These are phyloP conservation scores for Sphaerostilbella broomeana DNA, from an alignment of 2,329 filamentous ascomycete genomes.

Conservation along the genomic window DNA sequence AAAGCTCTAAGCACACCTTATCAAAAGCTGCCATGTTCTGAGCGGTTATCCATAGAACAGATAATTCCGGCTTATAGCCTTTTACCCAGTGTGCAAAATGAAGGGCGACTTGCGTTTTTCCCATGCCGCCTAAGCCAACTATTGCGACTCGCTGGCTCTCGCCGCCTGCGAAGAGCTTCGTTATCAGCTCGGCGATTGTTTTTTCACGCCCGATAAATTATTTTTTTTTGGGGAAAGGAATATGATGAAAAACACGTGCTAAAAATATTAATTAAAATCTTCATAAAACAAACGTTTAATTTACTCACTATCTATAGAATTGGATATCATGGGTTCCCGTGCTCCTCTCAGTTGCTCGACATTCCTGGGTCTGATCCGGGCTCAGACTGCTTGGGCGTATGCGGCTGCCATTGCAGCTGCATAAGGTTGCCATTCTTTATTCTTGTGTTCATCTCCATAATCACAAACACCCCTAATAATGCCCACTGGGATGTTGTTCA, in stretches of 20 bases:
- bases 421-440: conserved; percentile 9
- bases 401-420: conserved; percentile 12
- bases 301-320: no score
- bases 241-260: no score
- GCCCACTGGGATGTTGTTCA: conserved; percentile 9
- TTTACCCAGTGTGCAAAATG: conserved; percentile 33
- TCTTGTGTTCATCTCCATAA: conserved; percentile 10
- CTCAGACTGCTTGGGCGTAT: conserved; percentile 3
- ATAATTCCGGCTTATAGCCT: conserved; percentile 28
- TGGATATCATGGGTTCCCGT: no score
- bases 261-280: no score
- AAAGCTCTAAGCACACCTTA: conserved; percentile 28
- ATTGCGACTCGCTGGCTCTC: conserved; percentile 18
- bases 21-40: conserved; percentile 30
- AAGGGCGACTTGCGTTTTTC: conserved; percentile 33
- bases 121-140: conserved; percentile 31
- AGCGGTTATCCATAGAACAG: conserved; percentile 38
- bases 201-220: not conserved
- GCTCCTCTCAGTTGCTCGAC: no score
- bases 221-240: conserved; percentile 1
- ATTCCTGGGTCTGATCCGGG: no score
- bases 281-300: no score
- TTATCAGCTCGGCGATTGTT: not conserved
- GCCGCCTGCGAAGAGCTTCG: not conserved
- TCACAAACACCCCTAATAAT: conserved; percentile 10